These are phyloP conservation scores for Crucihimalaya himalaica DNA, from an alignment of 345 rosid genomes.

Conservation along the genomic window DNA sequence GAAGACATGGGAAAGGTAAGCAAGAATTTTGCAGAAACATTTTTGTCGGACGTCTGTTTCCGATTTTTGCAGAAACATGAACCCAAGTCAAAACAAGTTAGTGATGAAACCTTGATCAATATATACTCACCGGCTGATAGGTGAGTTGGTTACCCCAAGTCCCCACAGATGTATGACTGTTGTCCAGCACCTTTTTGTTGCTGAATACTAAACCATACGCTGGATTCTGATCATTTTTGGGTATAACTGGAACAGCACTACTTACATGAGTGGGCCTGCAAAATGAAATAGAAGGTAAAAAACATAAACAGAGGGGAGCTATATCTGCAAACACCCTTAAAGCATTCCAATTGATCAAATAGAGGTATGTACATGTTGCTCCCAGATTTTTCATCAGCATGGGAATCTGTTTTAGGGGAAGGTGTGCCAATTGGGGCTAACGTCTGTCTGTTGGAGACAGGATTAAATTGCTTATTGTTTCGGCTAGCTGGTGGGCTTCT, in stretches of 20 bases:
- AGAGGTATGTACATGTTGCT: constrained; percentile 52
- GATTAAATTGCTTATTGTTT: constrained; percentile 44
- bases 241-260: constrained; percentile 39
- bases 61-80: constrained; percentile 11
- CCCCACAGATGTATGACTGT: constrained; percentile 62
- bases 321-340: constrained; percentile 17
- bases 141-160: constrained; percentile 70
- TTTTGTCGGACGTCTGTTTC: not conserved
- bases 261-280: constrained; percentile 57
- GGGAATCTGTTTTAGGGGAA: constrained; percentile 59
- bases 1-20: constrained; percentile 8
- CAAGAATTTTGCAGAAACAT: not conserved
- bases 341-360: constrained; percentile 10
- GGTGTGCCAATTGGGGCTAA: constrained; percentile 85
- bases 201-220: constrained; percentile 55
- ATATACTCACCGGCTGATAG: constrained; percentile 71
- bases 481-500: constrained; percentile 46
- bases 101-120: constrained; percentile 17
- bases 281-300: constrained; percentile 27
- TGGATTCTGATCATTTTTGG: constrained; percentile 52
- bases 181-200: constrained; percentile 59
- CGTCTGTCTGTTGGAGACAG: constrained; percentile 51
- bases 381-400: constrained; percentile 53
- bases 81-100: not conserved
- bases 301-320: not conserved